Conservation (phyloP, 2,329 filamentous ascomycete genomes). For the Aspergillus uvarum region DNA sequence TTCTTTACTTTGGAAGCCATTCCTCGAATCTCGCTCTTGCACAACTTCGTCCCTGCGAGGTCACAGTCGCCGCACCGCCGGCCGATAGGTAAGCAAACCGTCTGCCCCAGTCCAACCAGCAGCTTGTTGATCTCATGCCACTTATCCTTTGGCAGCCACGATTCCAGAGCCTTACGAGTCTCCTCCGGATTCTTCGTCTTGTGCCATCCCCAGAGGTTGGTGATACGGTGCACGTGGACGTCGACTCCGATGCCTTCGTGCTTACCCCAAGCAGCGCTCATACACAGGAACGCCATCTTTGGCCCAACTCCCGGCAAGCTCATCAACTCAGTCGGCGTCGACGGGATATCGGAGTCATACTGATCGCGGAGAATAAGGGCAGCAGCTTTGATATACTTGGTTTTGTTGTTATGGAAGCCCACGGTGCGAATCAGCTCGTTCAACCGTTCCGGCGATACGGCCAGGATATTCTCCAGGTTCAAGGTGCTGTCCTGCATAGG, state of each 20-base stretch:
- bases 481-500: conserved; percentile 50
- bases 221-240: conserved; percentile 92
- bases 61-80: conserved; percentile 83
- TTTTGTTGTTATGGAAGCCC: conserved; percentile 95
- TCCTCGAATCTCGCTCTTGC: conserved; percentile 67
- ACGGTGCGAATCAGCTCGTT: conserved; percentile 80
- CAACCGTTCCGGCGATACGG: conserved; percentile 63
- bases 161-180: conserved; percentile 71
- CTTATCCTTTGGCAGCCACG: conserved; percentile 77
- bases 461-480: conserved; percentile 74
- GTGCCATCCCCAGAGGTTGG: conserved; percentile 92
- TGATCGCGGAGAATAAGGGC: conserved; percentile 71
- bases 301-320: conserved; percentile 83
- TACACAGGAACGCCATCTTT: conserved; percentile 90
- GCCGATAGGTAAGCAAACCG: conserved; percentile 77
- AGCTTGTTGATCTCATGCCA: conserved; percentile 94
- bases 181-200: conserved; percentile 78
- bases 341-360: conserved; percentile 74
- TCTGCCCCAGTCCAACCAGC: conserved; percentile 85
- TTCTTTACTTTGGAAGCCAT: conserved; percentile 55
- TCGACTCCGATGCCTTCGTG: conserved; percentile 85
- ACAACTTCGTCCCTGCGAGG: conserved; percentile 72
- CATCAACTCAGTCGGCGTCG: conserved; percentile 71
- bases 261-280: conserved; percentile 71
- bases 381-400: conserved; percentile 73